Evolutionary conservation across 345 rosid species (phyloP), one percentile per base, ranked within the genome.

Genomic region (Dovyalis caffra): DNA sequence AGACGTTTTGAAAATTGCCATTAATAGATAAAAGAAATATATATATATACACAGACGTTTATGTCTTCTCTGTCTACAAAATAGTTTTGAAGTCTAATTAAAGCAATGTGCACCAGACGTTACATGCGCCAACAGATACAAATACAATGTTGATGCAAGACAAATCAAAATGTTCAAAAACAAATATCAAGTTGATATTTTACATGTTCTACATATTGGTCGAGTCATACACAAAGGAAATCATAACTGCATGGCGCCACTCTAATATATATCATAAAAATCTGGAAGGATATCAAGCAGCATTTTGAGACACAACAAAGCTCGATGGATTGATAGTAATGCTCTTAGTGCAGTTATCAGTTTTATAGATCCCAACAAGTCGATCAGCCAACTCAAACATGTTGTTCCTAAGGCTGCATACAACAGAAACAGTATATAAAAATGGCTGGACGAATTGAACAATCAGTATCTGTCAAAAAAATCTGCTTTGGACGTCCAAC

Each of bases 341-440:
- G 86, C 99, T 93, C 84, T 95, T 93, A 0, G 99, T 93, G 80
- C 99, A 95, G 69, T 95, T 93, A 81, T 93, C 98, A 6, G 99
- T 93, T 83, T 95, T 95, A 84, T 93, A 93, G 76, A 95, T 95
- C 60, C 98, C 98, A 18, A 94, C 96, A 61, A 94, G 89, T 65
- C 96, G 89, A 86, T 92, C 97, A 7, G 98, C 97, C 83, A 91
- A 81, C 89, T 95, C 99, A 74, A 95, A 95, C 99, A 95, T 95
- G 87, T 95, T 95, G 90, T 95, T 95, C 76, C 98, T 84, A 32
- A 95, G 90, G 84, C 99, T 95, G 97, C 87, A 88, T 20, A 56
- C 35, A 26, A 4, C 21, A 33, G 2, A 61, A 63, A 58, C 20
- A 56, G 43, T 37, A 23, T 21, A 60, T 18, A 57, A 8, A 43